Percentiles rank a stretch among this genome's conserved stretches.
Conservation (phyloP, 108 stramenopile species). For the Epipyxis sp. region DNA sequence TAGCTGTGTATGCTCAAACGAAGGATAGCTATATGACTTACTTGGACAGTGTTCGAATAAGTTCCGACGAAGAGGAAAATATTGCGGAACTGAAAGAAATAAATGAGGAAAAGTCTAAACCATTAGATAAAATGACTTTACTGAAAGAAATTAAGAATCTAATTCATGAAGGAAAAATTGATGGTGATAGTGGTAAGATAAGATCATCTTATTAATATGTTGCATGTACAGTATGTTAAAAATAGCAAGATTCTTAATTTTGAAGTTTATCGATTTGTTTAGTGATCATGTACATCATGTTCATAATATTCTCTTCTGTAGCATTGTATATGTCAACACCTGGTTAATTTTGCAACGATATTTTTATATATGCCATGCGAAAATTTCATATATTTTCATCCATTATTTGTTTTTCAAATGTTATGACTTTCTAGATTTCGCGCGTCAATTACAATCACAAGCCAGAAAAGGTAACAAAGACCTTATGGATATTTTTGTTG, state of each 20-base stretch:
- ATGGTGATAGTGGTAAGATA: neutral
- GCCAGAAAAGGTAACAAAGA: conserved; percentile 13
- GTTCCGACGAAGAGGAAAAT: neutral
- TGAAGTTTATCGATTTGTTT: too few species aligned
- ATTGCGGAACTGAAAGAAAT: neutral
- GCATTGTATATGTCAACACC: too few species aligned
- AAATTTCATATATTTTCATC: too few species aligned
- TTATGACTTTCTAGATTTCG: conserved; percentile 11
- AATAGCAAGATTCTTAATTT: too few species aligned
- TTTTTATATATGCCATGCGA: too few species aligned
- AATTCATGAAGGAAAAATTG: conserved; percentile 7
- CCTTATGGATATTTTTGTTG: conserved; percentile 16
- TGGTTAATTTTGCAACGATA: too few species aligned
- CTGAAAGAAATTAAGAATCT: neutral
- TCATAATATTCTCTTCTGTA: too few species aligned
- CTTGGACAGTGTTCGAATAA: neutral
- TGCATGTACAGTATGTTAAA: too few species aligned
- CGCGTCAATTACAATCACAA: neutral
- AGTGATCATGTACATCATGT: too few species aligned
- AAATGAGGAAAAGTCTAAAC: neutral
- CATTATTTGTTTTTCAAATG: neutral
- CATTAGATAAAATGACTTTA: neutral
- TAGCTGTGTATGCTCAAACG: neutral
- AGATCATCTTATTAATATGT: too few species aligned
- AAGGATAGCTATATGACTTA: neutral